These are phyloP conservation scores for Fusarium sterilihyphosum DNA, from an alignment of 2,329 filamentous ascomycete genomes.

Conservation along the genomic window DNA sequence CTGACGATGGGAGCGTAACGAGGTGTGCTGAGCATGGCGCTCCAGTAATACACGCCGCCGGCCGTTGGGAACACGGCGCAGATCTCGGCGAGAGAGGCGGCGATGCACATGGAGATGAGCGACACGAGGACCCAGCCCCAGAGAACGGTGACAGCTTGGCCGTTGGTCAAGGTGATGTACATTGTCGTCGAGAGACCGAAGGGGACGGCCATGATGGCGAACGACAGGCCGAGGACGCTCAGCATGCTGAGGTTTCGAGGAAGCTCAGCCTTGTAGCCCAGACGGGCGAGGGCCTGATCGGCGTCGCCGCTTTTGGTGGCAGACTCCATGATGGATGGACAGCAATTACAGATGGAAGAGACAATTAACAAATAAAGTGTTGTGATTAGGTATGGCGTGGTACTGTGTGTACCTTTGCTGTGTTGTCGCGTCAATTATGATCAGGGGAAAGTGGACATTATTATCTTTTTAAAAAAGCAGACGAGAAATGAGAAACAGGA, in stretches of 20 bases:
- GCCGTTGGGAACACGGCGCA: slow-evolving; percentile 71
- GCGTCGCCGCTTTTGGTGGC: slow-evolving; percentile 42
- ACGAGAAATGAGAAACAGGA: slow-evolving; percentile 22
- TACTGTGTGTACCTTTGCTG: background rate
- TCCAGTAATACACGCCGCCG: slow-evolving; percentile 78
- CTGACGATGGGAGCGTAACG: slow-evolving; percentile 71
- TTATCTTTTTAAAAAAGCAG: slow-evolving; percentile 12
- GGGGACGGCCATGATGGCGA: slow-evolving; percentile 62
- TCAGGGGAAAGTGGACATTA: slow-evolving; percentile 14
- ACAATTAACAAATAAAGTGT: background rate
- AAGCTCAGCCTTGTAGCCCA: slow-evolving; percentile 62
- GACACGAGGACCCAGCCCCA: slow-evolving; percentile 74
- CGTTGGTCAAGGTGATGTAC: slow-evolving; percentile 69
- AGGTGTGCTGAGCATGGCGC: slow-evolving; percentile 70
- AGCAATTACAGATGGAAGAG: background rate
- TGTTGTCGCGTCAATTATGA: background rate
- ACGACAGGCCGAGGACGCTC: slow-evolving; percentile 59
- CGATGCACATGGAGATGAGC: slow-evolving; percentile 76
- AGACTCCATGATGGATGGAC: slow-evolving; percentile 15
- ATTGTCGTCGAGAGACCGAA: slow-evolving; percentile 61
- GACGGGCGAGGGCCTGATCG: slow-evolving; percentile 56
- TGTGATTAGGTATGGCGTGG: background rate
- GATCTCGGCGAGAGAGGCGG: slow-evolving; percentile 77
- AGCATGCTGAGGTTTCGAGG: slow-evolving; percentile 61
- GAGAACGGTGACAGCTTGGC: slow-evolving; percentile 76